Percentiles rank a stretch among this genome's conserved stretches.
Conservation (phyloP, 2,329 filamentous ascomycete species). For the Ophiostoma montium region DNA sequence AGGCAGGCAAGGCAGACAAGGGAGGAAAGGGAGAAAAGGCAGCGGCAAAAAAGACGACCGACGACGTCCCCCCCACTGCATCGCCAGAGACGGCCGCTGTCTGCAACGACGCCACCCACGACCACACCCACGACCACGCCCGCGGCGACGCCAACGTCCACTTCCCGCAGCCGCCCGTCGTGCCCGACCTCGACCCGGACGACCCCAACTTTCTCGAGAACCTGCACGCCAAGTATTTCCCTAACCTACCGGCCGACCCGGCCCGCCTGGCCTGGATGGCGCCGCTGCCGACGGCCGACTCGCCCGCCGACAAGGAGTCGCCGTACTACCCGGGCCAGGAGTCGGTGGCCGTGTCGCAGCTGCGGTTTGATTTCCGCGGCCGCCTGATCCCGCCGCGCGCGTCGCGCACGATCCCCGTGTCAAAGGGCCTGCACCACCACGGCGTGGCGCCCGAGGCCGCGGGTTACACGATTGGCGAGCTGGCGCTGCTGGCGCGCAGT, state of each 20-base stretch:
- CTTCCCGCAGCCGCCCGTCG: conserved; percentile 40
- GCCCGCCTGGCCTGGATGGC: conserved; percentile 84
- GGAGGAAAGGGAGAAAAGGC: not conserved
- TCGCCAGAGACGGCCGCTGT: conserved; percentile 10
- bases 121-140: conserved; percentile 12
- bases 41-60: conserved; percentile 12
- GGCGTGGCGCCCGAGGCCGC: conserved; percentile 84
- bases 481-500: conserved; percentile 67
- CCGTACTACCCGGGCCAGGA: conserved; percentile 70
- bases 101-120: conserved; percentile 11
- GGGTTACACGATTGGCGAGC: conserved; percentile 81
- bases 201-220: conserved; percentile 72
- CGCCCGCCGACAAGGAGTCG: conserved; percentile 51
- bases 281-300: conserved; percentile 50
- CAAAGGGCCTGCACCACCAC: conserved; percentile 82
- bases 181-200: conserved; percentile 66
- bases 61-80: conserved; percentile 28
- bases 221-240: conserved; percentile 89
- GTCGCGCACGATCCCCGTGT: conserved; percentile 59
- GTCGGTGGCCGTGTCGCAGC: conserved; percentile 56
- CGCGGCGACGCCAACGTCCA: conserved; percentile 31
- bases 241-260: conserved; percentile 70
- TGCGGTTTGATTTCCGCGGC: conserved; percentile 84
- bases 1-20: not conserved
- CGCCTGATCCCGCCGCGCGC: conserved; percentile 63